These are phyloP conservation scores for Diplocarpon rosae DNA, from an alignment of 2,329 filamentous ascomycete genomes.

Conservation along the genomic window DNA sequence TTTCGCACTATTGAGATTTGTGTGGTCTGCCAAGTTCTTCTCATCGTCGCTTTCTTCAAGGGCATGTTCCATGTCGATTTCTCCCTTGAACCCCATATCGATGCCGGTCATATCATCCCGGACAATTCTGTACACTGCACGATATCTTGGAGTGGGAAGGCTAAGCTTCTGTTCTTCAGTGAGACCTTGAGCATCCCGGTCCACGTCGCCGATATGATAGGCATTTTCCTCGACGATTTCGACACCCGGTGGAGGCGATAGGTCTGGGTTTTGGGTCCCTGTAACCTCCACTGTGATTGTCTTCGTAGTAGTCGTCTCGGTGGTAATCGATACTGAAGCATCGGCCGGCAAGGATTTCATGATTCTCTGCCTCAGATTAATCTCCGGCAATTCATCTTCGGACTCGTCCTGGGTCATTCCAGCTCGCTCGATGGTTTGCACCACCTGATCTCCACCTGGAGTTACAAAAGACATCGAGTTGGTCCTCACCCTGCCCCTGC, in stretches of 20 bases:
- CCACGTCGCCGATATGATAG: conserved; percentile 14
- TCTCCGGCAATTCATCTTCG: conserved; percentile 32
- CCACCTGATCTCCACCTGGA: conserved; percentile 22
- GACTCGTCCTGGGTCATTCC: conserved; percentile 29
- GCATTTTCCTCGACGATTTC: conserved; percentile 44
- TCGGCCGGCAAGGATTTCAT: conserved; percentile 42
- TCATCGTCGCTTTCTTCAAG: conserved; percentile 13
- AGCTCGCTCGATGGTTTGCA: conserved; percentile 29
- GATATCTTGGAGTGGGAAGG: conserved; percentile 30
- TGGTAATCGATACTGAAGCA: conserved; percentile 49
- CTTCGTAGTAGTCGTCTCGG: conserved; percentile 47
- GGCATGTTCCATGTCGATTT: conserved; percentile 17
- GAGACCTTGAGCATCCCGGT: conserved; percentile 11
- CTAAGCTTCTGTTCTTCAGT: conserved; percentile 12
- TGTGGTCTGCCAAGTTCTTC: too few relatives aligned
- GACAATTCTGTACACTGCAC: conserved; percentile 49
- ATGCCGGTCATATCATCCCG: conserved; percentile 39
- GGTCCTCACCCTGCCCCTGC: conserved; percentile 25
- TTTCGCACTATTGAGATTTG: too few relatives aligned
- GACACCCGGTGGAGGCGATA: conserved; percentile 46
- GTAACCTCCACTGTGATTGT: conserved; percentile 54
- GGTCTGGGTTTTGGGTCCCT: conserved; percentile 37
- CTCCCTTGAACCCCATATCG: conserved; percentile 27
- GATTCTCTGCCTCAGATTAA: conserved; percentile 41
- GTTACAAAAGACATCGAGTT: conserved; percentile 28